Base-by-base conservation (phyloP, 257 asterid species). In the Craterostigma plantagineum region DNA sequence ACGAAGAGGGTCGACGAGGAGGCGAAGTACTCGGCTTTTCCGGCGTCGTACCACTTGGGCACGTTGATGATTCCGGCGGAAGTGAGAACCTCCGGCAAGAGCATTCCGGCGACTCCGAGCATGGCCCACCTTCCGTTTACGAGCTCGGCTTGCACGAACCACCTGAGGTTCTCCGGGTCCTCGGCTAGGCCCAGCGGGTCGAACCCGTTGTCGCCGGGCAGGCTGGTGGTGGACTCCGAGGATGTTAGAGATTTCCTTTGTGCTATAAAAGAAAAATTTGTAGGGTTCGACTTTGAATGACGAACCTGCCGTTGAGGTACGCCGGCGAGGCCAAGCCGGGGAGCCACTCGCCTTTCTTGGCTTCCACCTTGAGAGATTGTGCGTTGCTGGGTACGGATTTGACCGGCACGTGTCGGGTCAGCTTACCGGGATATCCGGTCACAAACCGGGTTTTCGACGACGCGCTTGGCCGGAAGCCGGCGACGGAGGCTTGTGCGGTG, bases 291-390 rank as follows among this genome's bases (percentile, higher is more conserved):
- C 2, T 23, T 23, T 23, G 30, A 23, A 6, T 23, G 30, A 23
- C 30, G 30, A 23, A 86, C 97, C 94, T 78, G 63, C 97, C 97
- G 56, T 73, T 58, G 17, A 86, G 95, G 49, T 81, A 81, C 33
- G 46, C 34, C 4, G 97, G 97, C 35, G 95, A 86, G 50, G 92
- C 40, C 68, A 81, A 54, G n/a, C 97, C 93, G 0, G 97, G 97
- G 6, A 81, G 69, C 97, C 97, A 86, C 66, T 78, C 80, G 7
- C 97, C 94, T 62, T 86, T 81, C 87, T 67, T 86, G 43, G 97
- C 97, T 66, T 81, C 80, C 38, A 86, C 75, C 48, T 73, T 78
- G 65, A 76, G 58, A 0, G 92, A 61, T 1, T 6, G 43, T 46
- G 27, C 55, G n/a, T n/a, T n/a, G 34, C 66, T 61, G 4, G 83